These are phyloP conservation scores for Triticum dicoccoides DNA, from an alignment of 176 grass and related monocot species.

Conservation along the genomic window DNA sequence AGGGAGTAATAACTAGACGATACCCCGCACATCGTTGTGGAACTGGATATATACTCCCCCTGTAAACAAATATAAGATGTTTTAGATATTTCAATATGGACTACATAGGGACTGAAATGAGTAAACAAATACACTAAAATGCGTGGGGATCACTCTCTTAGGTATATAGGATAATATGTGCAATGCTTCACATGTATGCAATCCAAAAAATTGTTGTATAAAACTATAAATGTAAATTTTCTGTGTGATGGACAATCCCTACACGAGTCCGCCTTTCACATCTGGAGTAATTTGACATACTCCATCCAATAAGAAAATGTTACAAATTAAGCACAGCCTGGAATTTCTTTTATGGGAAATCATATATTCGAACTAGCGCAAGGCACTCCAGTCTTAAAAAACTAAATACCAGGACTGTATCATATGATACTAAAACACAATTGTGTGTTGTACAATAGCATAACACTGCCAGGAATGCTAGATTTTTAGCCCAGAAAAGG, in stretches of 20 bases:
- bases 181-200: not conserved
- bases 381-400: not conserved
- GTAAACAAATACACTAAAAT: no score
- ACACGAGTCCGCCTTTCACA: not conserved
- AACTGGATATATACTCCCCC: no score
- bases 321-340: not conserved
- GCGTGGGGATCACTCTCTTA: no score
- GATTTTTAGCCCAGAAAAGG: not conserved
- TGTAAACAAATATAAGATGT: no score
- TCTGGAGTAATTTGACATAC: not conserved
- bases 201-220: constrained; percentile 1
- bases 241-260: not conserved
- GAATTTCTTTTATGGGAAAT: not conserved
- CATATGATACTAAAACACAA: no score
- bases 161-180: not conserved
- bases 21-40: no score
- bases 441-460: not conserved
- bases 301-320: not conserved
- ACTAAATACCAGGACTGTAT: not conserved
- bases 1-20: not conserved
- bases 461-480: not conserved
- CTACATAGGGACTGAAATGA: no score
- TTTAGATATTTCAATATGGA: no score
- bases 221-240: not conserved
- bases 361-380: not conserved